Conservation (phyloP, 176 grass and related monocot species). For the Lolium multiflorum region DNA sequence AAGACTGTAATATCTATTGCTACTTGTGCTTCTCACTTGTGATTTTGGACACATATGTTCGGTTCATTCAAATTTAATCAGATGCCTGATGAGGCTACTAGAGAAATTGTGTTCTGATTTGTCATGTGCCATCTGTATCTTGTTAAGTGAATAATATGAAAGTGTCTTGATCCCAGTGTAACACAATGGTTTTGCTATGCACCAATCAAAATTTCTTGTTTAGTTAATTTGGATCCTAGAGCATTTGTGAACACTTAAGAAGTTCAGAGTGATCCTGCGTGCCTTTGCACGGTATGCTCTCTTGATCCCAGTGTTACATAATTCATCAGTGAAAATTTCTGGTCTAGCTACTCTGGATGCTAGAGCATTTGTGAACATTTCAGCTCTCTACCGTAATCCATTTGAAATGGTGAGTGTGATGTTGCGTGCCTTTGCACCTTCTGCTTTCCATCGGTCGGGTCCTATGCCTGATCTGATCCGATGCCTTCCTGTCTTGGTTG, state of each 20-base stretch:
- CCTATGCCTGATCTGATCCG: conserved; percentile 1
- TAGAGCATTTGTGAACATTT: neutral
- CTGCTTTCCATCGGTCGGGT: neutral
- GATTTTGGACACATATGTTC: conserved; percentile 64
- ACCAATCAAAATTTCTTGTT: neutral
- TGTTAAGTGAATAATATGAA: conserved; percentile 54
- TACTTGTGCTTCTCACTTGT: conserved; percentile 62
- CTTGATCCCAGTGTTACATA: neutral
- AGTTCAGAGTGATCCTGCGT: too few relatives aligned
- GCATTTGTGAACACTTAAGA: neutral
- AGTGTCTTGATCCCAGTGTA: neutral
- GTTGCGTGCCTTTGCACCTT: neutral
- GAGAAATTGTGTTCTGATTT: conserved; percentile 51
- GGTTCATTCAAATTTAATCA: conserved; percentile 65
- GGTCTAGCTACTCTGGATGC: neutral
- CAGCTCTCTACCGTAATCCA: neutral
- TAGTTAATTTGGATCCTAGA: neutral
- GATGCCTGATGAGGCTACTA: conserved; percentile 60
- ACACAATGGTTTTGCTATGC: neutral
- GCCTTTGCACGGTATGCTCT: neutral
- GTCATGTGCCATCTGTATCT: conserved; percentile 31
- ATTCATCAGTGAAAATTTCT: neutral
- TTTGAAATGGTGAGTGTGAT: neutral
- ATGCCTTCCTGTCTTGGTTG: neutral
- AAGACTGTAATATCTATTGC: conserved; percentile 63